Evolutionary conservation across 768 basidiomycete genomes (phyloP), one percentile per base, ranked within the genome.

Genomic region (Suillus subaureus): DNA sequence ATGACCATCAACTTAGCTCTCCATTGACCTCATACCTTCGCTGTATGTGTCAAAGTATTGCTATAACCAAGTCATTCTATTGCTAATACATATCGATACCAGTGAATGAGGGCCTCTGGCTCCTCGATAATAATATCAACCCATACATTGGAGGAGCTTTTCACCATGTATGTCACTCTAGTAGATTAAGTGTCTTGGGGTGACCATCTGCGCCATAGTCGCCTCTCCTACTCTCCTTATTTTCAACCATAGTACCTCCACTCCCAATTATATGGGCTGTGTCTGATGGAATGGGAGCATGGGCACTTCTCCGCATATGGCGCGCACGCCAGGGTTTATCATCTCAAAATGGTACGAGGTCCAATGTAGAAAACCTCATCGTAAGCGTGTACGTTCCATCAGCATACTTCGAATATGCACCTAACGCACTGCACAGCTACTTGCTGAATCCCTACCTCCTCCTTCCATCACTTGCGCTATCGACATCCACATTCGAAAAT

Each of bases 61-160:
- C 4, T 26, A 35, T 35, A 33, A 40, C 26, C 21, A 31, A 31
- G 21, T 5, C 0, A 35, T 39, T 65, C 35, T 26, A 47, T 63
- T 15, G 39, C 62, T 70, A 67, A 35, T 64, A 61, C 47, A 55
- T 71, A 69, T 64, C 21, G 68, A 61, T 69, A 65, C 67, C 68
- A 98, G 97, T 99, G 65, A 87, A 89, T 73, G 97, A 98, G 78
- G 96, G 96, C 18, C 83, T 97, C 6, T 94, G 89, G 78, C 84
- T 98, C 18, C 89, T 89, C 67, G 80, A 83, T 49, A 81, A 91
- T 77, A 88, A 87, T n/a, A 79, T 93, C 23, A 87, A 96, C 73
- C 96, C 96, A 39, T 98, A 97, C 70, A 85, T 89, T 64, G 96
- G 94, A 47, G 92, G 93, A 6, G 79, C 88, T 12, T 94, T 97